Evolutionary conservation across 176 grass and related monocot species (phyloP).

Genomic region (Bonia amplexicaulis): DNA sequence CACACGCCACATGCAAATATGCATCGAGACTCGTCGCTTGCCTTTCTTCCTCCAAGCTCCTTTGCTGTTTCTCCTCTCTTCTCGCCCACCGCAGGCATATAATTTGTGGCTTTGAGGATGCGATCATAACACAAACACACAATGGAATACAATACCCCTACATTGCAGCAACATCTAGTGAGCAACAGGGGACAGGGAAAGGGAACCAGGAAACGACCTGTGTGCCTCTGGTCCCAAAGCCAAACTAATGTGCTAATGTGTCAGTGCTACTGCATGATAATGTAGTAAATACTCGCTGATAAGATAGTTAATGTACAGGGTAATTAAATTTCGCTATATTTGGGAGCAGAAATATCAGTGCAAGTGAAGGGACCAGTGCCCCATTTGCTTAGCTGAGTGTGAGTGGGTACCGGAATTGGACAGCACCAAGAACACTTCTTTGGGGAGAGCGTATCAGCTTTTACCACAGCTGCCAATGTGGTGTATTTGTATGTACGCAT

Average conservation of each 20-base stretch:
- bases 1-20: neutral
- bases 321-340: neutral
- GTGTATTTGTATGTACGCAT: neutral
- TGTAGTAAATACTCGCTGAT: neutral
- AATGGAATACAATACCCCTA: neutral
- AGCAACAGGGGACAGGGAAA: neutral
- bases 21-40: neutral
- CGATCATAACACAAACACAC: neutral
- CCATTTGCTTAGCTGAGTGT: neutral
- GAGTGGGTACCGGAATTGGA: neutral
- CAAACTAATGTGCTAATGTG: neutral
- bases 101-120: neutral
- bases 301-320: neutral
- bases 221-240: neutral
- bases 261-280: neutral
- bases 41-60: neutral
- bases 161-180: neutral
- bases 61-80: neutral
- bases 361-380: neutral
- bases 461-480: neutral
- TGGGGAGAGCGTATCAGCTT: neutral
- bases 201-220: neutral
- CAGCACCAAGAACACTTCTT: neutral
- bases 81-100: no score
- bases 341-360: neutral